Percentiles rank a stretch among this genome's conserved stretches.
Evolutionary conservation across 2,329 filamentous ascomycete species (phyloP).

Genomic region (Lachnellula cervina): DNA sequence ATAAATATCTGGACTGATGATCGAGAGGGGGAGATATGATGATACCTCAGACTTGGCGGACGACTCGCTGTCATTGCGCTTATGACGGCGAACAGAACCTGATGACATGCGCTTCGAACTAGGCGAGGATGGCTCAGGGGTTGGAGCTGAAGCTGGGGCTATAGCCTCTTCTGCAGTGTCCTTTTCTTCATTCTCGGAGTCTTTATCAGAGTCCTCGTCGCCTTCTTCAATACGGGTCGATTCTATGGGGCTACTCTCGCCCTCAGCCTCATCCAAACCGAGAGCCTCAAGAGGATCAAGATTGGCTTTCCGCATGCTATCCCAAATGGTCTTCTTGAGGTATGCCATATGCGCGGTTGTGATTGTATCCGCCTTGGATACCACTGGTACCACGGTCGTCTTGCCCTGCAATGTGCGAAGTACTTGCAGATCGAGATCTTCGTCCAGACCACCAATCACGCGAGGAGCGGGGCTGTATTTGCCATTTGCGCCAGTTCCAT

Average conservation of each 20-base stretch:
- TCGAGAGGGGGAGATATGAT: slow-evolving; percentile 80
- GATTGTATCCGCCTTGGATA: slow-evolving; percentile 94
- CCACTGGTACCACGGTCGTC: slow-evolving; percentile 91
- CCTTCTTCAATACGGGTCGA: slow-evolving; percentile 49
- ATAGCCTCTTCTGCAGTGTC: slow-evolving; percentile 35
- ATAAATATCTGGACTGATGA: slow-evolving; percentile 91
- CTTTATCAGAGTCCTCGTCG: slow-evolving; percentile 37
- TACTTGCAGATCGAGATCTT: slow-evolving; percentile 86
- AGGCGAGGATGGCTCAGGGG: slow-evolving; percentile 27
- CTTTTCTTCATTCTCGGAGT: slow-evolving; percentile 21
- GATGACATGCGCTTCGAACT: slow-evolving; percentile 29
- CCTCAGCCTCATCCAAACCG: slow-evolving; percentile 71
- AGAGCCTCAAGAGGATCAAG: slow-evolving; percentile 86
- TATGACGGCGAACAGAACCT: slow-evolving; percentile 30
- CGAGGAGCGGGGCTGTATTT: slow-evolving; percentile 41
- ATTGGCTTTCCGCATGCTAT: slow-evolving; percentile 77
- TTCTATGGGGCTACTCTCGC: slow-evolving; percentile 44
- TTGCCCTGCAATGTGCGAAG: slow-evolving; percentile 84
- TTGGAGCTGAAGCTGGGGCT: slow-evolving; percentile 26
- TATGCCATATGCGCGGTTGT: slow-evolving; percentile 92
- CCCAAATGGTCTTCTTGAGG: slow-evolving; percentile 86
- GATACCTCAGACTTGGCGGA: slow-evolving; percentile 42
- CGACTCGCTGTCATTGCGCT: slow-evolving; percentile 28
- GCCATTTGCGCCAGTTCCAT: slow-evolving; percentile 45
- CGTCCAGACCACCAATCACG: slow-evolving; percentile 67